Percentiles rank a stretch among this genome's conserved stretches.
phyloP scores from a whole-genome alignment of 495 filamentous ascomycete genomes.

The Hyaloscypha finlandica region DNA sequence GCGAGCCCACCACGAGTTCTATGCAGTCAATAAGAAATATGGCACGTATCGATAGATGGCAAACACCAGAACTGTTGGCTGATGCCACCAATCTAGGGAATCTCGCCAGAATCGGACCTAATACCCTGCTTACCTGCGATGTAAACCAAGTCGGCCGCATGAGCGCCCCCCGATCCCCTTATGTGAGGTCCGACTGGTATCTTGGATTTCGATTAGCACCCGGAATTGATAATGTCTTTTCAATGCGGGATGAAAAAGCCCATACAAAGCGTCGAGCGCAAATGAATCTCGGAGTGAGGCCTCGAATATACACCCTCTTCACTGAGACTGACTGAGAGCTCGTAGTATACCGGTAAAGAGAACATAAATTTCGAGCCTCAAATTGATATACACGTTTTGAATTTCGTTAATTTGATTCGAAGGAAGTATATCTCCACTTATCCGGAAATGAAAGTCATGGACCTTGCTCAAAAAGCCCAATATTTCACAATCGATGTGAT shows the following conservation, averaged over 20 bases:
- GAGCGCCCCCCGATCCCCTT: slow-evolving; percentile 39
- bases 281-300: slow-evolving; percentile 41
- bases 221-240: slow-evolving; percentile 40
- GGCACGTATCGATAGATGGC: neutral
- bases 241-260: slow-evolving; percentile 33
- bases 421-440: slow-evolving; percentile 36
- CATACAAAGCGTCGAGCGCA: slow-evolving; percentile 39
- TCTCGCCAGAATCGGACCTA: slow-evolving; percentile 45
- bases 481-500: slow-evolving; percentile 52
- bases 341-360: slow-evolving; percentile 38
- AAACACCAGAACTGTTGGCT: neutral
- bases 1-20: neutral
- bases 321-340: neutral
- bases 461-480: slow-evolving; percentile 42
- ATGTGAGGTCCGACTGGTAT: slow-evolving; percentile 38
- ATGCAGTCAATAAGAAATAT: neutral
- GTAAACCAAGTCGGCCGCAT: slow-evolving; percentile 38
- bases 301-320: neutral
- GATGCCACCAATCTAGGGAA: slow-evolving; percentile 30
- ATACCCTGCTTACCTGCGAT: slow-evolving; percentile 42
- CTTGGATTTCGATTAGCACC: slow-evolving; percentile 35
- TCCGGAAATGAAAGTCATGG: slow-evolving; percentile 36
- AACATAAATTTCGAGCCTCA: slow-evolving; percentile 38
- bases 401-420: slow-evolving; percentile 34
- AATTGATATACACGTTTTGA: slow-evolving; percentile 36